Conservation (phyloP, 2,329 filamentous ascomycete species). For the Fusarium decemcellulare region DNA sequence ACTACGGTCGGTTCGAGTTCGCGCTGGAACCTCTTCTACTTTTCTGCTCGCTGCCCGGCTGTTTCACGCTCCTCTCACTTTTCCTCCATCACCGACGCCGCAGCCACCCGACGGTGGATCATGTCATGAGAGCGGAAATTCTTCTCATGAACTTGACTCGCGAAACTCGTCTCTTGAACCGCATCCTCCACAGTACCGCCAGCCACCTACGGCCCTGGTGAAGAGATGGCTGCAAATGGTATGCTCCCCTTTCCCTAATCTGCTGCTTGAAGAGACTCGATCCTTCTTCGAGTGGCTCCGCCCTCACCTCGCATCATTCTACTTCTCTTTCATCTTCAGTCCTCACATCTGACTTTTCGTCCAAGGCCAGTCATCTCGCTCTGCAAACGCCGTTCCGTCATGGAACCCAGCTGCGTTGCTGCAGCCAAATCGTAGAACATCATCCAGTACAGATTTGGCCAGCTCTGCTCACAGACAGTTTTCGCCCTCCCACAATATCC, state of each 20-base stretch:
- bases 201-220: conserved; percentile 37
- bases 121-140: conserved; percentile 43
- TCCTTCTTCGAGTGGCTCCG: not conserved
- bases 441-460: conserved; percentile 46
- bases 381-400: conserved; percentile 47
- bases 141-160: conserved; percentile 35
- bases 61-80: conserved; percentile 4
- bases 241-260: conserved; percentile 18
- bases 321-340: not conserved
- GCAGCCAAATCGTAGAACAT: conserved; percentile 54
- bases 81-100: conserved; percentile 1
- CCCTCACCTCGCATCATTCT: not conserved
- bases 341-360: conserved; percentile 28
- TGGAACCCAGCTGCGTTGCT: conserved; percentile 61
- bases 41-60: conserved; percentile 25
- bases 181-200: conserved; percentile 41
- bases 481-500: conserved; percentile 36
- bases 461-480: conserved; percentile 45
- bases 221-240: conserved; percentile 53
- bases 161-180: conserved; percentile 38
- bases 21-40: conserved; percentile 12
- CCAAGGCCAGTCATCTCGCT: conserved; percentile 48
- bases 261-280: not conserved
- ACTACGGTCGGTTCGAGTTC: not conserved
- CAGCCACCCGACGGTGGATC: conserved; percentile 14